phyloP scores from a whole-genome alignment of 495 filamentous ascomycete species.

The Penicillium alfredii region DNA sequence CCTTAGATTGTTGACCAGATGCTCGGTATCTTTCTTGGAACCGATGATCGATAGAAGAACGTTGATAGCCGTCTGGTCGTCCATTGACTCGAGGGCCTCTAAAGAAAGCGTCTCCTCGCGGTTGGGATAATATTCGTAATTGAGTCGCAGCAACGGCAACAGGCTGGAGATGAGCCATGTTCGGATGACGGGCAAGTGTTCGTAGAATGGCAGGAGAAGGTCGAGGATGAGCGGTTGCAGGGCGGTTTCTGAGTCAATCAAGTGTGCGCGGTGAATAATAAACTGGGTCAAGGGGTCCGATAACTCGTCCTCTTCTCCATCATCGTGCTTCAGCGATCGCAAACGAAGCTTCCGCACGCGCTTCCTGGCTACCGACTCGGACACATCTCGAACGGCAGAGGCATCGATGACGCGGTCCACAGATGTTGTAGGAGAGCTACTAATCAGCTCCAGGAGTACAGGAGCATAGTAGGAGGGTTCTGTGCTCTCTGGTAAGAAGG shows the following conservation, averaged over 20 bases:
- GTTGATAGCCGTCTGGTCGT: constrained; percentile 57
- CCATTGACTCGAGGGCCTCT: constrained; percentile 50
- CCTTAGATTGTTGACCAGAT: constrained; percentile 63
- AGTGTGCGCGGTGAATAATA: constrained; percentile 66
- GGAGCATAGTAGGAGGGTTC: constrained; percentile 58
- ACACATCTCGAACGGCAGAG: constrained; percentile 54
- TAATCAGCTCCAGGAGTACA: constrained; percentile 51
- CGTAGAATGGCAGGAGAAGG: constrained; percentile 69
- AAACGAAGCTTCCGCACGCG: constrained; percentile 66
- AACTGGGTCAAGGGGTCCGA: constrained; percentile 61
- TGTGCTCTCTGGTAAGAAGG: constrained; percentile 73
- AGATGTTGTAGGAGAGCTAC: constrained; percentile 29
- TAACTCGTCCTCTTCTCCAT: constrained; percentile 36
- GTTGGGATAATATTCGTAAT: constrained; percentile 74
- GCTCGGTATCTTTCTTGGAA: constrained; percentile 32
- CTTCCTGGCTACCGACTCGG: constrained; percentile 59
- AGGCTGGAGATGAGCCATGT: constrained; percentile 74
- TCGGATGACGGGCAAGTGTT: constrained; percentile 57
- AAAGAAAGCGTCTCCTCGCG: constrained; percentile 51
- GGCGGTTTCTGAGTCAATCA: constrained; percentile 73
- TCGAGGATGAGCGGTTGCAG: constrained; percentile 65
- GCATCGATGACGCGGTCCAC: constrained; percentile 43
- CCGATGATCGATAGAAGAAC: constrained; percentile 61
- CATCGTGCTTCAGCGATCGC: constrained; percentile 50
- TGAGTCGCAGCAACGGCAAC: constrained; percentile 72